Conservation (phyloP, 108 stramenopile genomes). For the Aurantiochytrium sp. region DNA sequence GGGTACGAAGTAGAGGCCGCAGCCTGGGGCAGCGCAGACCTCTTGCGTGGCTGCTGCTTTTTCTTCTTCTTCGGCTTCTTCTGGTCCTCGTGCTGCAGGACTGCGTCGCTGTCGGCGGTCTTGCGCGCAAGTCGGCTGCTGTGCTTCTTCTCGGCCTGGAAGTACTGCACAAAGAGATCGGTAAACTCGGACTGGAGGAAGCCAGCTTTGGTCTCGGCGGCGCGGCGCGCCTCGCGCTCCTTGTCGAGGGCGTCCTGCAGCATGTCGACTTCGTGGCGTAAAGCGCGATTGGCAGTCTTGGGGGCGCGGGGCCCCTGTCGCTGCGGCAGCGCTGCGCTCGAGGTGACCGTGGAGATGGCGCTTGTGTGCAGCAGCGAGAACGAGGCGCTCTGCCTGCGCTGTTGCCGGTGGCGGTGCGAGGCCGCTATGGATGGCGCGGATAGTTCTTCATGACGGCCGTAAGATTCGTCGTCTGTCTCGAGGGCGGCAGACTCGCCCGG, state of each 20-base stretch:
- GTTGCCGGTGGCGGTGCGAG: not conserved
- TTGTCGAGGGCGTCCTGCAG: not conserved
- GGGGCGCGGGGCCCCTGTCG: not conserved
- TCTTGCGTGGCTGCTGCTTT: too few relatives aligned
- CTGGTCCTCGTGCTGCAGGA: too few relatives aligned
- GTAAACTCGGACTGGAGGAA: conserved; percentile 28
- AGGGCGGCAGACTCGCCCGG: not conserved
- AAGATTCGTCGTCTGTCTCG: not conserved
- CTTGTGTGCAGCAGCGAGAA: not conserved
- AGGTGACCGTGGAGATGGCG: not conserved
- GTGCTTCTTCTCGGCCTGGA: not conserved
- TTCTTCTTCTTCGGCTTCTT: too few relatives aligned
- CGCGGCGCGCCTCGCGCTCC: not conserved
- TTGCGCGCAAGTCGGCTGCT: too few relatives aligned
- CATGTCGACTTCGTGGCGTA: not conserved
- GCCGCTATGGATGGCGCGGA: too few relatives aligned
- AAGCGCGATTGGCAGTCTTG: not conserved
- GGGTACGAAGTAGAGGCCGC: too few relatives aligned
- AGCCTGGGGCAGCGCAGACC: too few relatives aligned
- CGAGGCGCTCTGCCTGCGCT: not conserved
- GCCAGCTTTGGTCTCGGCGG: not conserved
- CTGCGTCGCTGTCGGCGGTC: too few relatives aligned
- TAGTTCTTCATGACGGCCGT: too few relatives aligned
- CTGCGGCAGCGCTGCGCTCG: not conserved
- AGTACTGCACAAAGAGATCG: conserved; percentile 3